A percentile compares a stretch with the other conserved stretches of the same genome.
Conservation (phyloP, 345 rosid species). For the Laguncularia racemosa region DNA sequence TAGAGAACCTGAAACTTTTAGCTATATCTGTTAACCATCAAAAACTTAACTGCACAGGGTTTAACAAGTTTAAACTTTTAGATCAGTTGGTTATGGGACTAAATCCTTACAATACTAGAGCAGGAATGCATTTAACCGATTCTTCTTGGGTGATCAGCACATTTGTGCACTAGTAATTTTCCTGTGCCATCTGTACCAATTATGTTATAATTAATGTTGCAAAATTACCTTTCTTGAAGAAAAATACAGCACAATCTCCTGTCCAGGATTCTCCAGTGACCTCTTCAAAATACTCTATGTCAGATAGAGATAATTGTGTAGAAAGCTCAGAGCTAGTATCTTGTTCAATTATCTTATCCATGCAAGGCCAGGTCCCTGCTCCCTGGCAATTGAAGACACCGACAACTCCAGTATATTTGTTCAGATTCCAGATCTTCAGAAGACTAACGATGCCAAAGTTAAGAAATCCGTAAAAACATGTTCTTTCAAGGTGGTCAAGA, state of each 20-base stretch:
- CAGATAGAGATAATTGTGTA: constrained; percentile 31
- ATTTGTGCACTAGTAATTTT: neutral
- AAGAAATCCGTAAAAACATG: neutral
- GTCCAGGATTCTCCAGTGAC: constrained; percentile 38
- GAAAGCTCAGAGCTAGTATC: constrained; percentile 12
- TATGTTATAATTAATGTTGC: neutral
- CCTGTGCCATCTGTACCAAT: neutral
- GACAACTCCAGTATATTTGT: constrained; percentile 39
- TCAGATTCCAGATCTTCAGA: constrained; percentile 53
- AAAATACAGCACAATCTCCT: constrained; percentile 41
- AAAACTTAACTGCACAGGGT: no score
- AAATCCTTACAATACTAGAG: no score
- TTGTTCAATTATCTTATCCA: constrained; percentile 9
- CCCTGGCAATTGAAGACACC: constrained; percentile 60
- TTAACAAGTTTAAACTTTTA: no score
- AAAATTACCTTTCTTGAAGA: constrained; percentile 32
- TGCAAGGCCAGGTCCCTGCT: constrained; percentile 47
- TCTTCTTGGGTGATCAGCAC: neutral
- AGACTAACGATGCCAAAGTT: constrained; percentile 20
- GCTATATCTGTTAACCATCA: no score
- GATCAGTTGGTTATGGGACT: no score
- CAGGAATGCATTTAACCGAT: no score
- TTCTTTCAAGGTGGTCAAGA: neutral
- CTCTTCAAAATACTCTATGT: constrained; percentile 45
- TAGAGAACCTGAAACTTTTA: constrained; percentile 18